Percentiles rank a stretch among this genome's conserved stretches.
Conservation (phyloP, 2,329 filamentous ascomycete species). For the Fonsecaea erecta region DNA sequence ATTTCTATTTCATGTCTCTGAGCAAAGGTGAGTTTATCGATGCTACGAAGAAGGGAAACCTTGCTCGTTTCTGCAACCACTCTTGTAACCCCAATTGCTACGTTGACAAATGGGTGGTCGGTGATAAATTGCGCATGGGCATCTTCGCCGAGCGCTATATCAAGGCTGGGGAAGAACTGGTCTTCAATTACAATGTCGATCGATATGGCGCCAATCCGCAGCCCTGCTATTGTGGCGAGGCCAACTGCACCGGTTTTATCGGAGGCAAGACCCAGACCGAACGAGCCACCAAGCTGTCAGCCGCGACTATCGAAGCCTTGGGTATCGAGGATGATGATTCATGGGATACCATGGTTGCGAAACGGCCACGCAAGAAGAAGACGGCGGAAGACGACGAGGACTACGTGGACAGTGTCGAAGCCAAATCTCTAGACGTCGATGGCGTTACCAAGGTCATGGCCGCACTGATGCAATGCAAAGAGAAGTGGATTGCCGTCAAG, state of each 20-base stretch:
- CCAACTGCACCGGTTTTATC: constrained; percentile 94
- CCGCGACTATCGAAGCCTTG: constrained; percentile 88
- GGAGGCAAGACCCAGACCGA: constrained; percentile 98
- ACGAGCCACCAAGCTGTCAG: constrained; percentile 86
- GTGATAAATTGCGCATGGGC: constrained; percentile 96
- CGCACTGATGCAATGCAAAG: constrained; percentile 93
- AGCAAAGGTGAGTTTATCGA: constrained; percentile 96
- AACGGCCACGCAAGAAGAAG: constrained; percentile 94
- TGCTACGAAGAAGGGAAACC: constrained; percentile 93
- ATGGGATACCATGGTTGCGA: constrained; percentile 81
- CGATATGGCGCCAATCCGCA: constrained; percentile 96
- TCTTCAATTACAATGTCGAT: constrained; percentile 99
- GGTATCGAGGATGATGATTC: constrained; percentile 91
- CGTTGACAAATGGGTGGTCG: constrained; percentile 99
- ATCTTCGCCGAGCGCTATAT: constrained; percentile 91
- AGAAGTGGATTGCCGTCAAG: constrained; percentile 99
- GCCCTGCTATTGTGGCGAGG: constrained; percentile 93
- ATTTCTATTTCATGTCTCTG: constrained; percentile 99
- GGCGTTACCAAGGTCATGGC: constrained; percentile 95
- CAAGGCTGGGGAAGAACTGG: constrained; percentile 87
- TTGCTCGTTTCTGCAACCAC: constrained; percentile 97
- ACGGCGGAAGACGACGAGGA: constrained; percentile 89
- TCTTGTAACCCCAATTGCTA: constrained; percentile 99
- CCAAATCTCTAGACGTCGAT: constrained; percentile 76
- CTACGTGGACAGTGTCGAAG: constrained; percentile 87